Evolutionary conservation across 148 eudicot genomes (phyloP).

Genomic region (Gaultheria prostrata): DNA sequence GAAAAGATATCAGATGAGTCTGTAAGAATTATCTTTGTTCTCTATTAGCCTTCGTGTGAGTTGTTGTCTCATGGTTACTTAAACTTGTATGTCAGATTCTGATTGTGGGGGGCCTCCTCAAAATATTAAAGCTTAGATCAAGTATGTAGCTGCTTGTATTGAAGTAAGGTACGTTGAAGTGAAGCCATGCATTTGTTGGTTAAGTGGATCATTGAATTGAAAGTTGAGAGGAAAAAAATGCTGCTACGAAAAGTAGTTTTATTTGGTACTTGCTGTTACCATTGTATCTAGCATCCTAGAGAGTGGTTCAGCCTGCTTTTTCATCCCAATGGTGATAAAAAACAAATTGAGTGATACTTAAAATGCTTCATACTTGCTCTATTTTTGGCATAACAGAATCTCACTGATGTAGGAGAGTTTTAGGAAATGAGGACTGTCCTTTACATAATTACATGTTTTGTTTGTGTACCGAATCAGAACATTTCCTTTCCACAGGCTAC

Average conservation of each 20-base stretch:
- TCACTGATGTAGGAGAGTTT: not conserved
- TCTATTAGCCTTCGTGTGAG: not conserved
- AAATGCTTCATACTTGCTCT: not conserved
- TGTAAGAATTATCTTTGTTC: not conserved
- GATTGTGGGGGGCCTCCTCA: slow-evolving; percentile 51
- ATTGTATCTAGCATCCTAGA: not conserved
- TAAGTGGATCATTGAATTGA: slow-evolving; percentile 10
- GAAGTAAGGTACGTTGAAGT: slow-evolving; percentile 56
- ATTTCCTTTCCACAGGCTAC: slow-evolving; percentile 34
- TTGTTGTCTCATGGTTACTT: slow-evolving; percentile 21
- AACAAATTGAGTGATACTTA: not conserved
- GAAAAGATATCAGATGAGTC: too few species aligned
- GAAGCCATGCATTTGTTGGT: not conserved
- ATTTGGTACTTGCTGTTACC: not conserved
- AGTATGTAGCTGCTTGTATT: slow-evolving; percentile 50
- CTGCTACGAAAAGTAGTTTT: not conserved
- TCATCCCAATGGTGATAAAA: not conserved
- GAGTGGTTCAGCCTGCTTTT: not conserved
- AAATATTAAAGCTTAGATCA: slow-evolving; percentile 78
- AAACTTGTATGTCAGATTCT: slow-evolving; percentile 37
- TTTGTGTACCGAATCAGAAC: not conserved
- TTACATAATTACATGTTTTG: not conserved
- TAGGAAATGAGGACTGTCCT: not conserved
- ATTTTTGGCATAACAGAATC: not conserved
- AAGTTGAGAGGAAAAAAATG: not conserved